phyloP scores from a whole-genome alignment of 2,329 filamentous ascomycete species.

The Sclerotinia sclerotiorum region DNA sequence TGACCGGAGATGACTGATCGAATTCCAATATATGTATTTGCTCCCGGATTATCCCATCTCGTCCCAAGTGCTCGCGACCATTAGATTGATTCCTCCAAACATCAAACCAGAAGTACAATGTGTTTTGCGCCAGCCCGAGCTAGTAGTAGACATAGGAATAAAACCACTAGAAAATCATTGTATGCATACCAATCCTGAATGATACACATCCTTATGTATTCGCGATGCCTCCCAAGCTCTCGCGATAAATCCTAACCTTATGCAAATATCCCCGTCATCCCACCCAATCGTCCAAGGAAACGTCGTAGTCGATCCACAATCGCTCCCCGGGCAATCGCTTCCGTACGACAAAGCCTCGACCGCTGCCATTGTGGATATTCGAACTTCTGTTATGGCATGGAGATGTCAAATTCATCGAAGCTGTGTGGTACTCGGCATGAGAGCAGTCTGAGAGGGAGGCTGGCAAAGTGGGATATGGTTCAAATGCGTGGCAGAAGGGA shows the following conservation, averaged over 20 bases:
- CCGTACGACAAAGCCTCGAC: slow-evolving; percentile 45
- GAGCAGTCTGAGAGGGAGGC: slow-evolving; percentile 18
- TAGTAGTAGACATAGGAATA: slow-evolving; percentile 1
- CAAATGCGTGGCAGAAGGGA: slow-evolving; percentile 6
- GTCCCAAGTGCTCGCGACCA: slow-evolving; percentile 18
- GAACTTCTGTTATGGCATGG: slow-evolving; percentile 38
- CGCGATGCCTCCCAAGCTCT: slow-evolving; percentile 40
- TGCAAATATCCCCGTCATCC: slow-evolving; percentile 44
- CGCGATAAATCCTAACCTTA: slow-evolving; percentile 41
- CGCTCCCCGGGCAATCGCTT: slow-evolving; percentile 44
- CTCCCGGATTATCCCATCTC: slow-evolving; percentile 15
- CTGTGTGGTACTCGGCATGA: slow-evolving; percentile 30
- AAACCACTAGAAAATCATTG: slow-evolving; percentile 28
- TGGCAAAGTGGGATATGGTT: slow-evolving; percentile 25
- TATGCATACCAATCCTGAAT: slow-evolving; percentile 38
- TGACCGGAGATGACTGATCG: not conserved
- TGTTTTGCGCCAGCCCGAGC: slow-evolving; percentile 16
- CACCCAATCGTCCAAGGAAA: slow-evolving; percentile 47
- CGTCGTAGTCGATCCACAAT: slow-evolving; percentile 45
- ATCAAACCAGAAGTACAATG: not conserved
- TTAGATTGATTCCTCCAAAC: not conserved
- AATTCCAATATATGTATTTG: not conserved
- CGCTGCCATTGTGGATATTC: slow-evolving; percentile 47
- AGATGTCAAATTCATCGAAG: slow-evolving; percentile 41
- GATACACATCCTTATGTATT: slow-evolving; percentile 28